Evolutionary conservation across 306 rosid species (phyloP).

Genomic region (Purshia tridentata): DNA sequence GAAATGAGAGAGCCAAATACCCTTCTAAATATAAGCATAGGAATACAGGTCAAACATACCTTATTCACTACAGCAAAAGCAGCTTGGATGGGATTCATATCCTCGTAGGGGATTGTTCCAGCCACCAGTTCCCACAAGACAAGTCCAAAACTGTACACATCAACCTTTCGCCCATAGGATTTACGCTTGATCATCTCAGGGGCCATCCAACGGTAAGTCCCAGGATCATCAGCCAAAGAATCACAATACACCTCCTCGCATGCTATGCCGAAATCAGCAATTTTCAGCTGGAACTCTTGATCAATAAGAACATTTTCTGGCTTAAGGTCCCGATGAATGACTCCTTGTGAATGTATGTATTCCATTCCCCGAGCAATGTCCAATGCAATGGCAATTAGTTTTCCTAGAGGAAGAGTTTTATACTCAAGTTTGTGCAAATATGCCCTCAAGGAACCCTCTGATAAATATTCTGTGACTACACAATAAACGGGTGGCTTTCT

Average conservation of each 20-base stretch:
- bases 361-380: conserved; percentile 93
- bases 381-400: conserved; percentile 60
- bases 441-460: conserved; percentile 88
- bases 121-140: conserved; percentile 91
- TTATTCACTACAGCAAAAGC: conserved; percentile 93
- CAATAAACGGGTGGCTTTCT: conserved; percentile 78
- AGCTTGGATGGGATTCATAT: conserved; percentile 95
- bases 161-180: conserved; percentile 78
- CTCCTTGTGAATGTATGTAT: conserved; percentile 80
- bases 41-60: conserved; percentile 38
- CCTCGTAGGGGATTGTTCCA: conserved; percentile 79
- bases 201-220: conserved; percentile 99
- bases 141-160: conserved; percentile 91
- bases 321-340: conserved; percentile 90
- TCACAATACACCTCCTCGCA: conserved; percentile 79
- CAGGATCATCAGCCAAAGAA: conserved; percentile 80
- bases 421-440: conserved; percentile 70
- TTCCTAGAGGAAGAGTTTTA: conserved; percentile 49
- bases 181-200: conserved; percentile 96
- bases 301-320: conserved; percentile 84
- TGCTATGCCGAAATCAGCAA: conserved; percentile 96
- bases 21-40: not conserved
- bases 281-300: conserved; percentile 57
- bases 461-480: conserved; percentile 76
- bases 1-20: not conserved